phyloP scores from a whole-genome alignment of 306 rosid genomes.

The Geum urbanum region DNA sequence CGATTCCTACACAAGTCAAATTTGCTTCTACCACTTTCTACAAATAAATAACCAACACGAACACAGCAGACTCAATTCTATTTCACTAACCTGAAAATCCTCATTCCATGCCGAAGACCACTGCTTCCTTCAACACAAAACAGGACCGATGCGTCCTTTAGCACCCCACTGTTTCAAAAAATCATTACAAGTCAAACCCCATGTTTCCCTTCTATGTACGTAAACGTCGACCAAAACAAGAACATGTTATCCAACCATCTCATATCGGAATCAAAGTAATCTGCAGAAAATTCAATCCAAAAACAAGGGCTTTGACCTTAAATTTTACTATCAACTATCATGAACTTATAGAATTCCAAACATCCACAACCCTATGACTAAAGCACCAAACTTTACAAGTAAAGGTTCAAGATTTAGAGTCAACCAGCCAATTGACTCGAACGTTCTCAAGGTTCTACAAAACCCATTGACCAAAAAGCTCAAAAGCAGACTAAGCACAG shows the following conservation, averaged over 20 bases:
- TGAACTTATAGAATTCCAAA: neutral
- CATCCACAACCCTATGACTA: conserved; percentile 10
- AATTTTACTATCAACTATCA: conserved; percentile 2
- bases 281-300: conserved; percentile 5
- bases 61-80: neutral
- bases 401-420: conserved; percentile 40
- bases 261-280: neutral
- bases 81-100: neutral
- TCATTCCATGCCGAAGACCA: neutral
- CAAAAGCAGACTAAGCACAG: conserved; percentile 2
- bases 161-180: conserved; percentile 10
- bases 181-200: conserved; percentile 13
- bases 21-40: neutral
- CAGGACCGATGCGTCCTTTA: neutral
- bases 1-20: neutral
- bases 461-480: neutral
- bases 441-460: conserved; percentile 21
- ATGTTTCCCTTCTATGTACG: neutral
- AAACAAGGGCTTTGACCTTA: neutral
- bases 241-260: neutral
- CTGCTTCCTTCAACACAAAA: neutral
- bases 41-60: neutral
- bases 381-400: conserved; percentile 28
- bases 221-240: neutral
- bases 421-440: conserved; percentile 47